Evolutionary conservation across 768 basidiomycete genomes (phyloP), one percentile per base, ranked within the genome.

Genomic region (Russula griseocarnosa): DNA sequence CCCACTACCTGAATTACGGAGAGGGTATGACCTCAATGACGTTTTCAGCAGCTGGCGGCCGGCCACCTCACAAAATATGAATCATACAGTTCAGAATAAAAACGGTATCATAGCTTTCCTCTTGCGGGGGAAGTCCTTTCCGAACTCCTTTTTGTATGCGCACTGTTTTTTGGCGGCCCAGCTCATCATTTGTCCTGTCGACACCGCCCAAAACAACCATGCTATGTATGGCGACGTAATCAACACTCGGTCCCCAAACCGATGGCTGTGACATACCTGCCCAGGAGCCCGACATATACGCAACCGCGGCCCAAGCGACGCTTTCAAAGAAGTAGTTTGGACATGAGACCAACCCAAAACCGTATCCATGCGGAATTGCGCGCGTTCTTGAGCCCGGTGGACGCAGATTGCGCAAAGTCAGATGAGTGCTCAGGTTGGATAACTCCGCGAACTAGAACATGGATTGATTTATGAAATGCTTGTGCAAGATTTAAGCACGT

Each of bases 281-380:
- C 68, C 82, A 77, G 70, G 87, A 90, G 34, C 86, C 83, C 2
- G 94, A 94, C 86, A 98, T 86, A 24, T 79, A 78, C 26, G 81
- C 81, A 55, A 97, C 79, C 18, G 81, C 78, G 5, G 79, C 70
- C 92, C 96, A 97, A 0, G 78, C 87, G 28, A 96, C 64, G 9
- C 77, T 81, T 76, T 99, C 97, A 71, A 95, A 98, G 73, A 91
- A 86, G 77, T 99, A 99, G 75, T 99, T 98, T 18, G 96, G 93
- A 78, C 83, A 90, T 7, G 92, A 89, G 46, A 95, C 82, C n/a
- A 83, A 76, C 59, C 85, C 79, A 77, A 98, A 99, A 7, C 94
- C 95, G 68, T 94, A 96, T 28, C 97, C 96, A n/a, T 79, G 76
- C 0, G 97, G 97, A 69, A 97, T 88, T n/a, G 82, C 87, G 54